Base-by-base conservation (phyloP, 2,329 filamentous ascomycete genomes). In the Lizonia empirigonia region DNA sequence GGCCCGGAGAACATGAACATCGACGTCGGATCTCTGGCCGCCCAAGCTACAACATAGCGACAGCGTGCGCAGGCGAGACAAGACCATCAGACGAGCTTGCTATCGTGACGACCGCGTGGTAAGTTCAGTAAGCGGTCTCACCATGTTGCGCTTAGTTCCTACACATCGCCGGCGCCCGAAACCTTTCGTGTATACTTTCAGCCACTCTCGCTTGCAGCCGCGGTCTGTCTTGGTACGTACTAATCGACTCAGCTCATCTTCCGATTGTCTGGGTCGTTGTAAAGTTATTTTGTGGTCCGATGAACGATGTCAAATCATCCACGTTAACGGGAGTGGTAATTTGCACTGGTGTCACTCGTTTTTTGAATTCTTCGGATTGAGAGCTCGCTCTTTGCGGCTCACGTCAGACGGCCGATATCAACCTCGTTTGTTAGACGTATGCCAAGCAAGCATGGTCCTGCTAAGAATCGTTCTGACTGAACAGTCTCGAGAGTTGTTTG, bases 51-150 rank as follows among this genome's bases (percentile, higher is more conserved):
- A 16, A 26, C 24, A 13, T 30, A 5, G 32, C 16, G 27, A 44
- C 22, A 32, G 23, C n/a, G 30, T 18, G 45, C 45, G n/a, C n/a
- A 48, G 18, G 40, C 41, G 23, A 41, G 41, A 40, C 42, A 23
- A 44, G 26, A 13, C 24, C 36, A 20, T 36, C 24, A 16, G 16
- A 29, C 15, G 30, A 41, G 13, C 36, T 18, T 46, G 20, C 37
- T 26, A 39, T 22, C 20, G 29, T 34, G 47, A 39, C 18, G 23
- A 23, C 37, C 24, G 26, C n/a, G 42, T 52, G 41, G 49, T 47
- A 47, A 42, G 32, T 44, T 38, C 33, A 23, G 18, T 26, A 52
- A 38, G 49, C 38, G 49, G 49, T 52, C 37, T 52, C 42, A 52
- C 42, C 26, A 51, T 18, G 15, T 22, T 30, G 8, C 30, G 39